Percentiles rank a stretch among this genome's conserved stretches.
phyloP scores from a whole-genome alignment of 768 basidiomycete species.

The Mycena crocata region DNA sequence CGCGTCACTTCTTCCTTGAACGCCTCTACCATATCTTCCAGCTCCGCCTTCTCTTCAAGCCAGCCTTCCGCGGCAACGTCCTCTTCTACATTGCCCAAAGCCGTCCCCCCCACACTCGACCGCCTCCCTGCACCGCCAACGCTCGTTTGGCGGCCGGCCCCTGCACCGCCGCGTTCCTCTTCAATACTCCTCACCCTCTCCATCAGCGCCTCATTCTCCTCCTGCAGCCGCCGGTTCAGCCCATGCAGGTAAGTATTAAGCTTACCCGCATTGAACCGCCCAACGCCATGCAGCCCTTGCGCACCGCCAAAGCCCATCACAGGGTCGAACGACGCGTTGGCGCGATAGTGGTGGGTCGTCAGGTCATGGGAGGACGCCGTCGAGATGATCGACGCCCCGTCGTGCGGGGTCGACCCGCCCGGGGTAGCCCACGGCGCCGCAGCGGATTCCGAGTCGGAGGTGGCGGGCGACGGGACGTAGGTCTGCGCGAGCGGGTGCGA shows the following conservation, averaged over 20 bases:
- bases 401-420: slow-evolving; percentile 52
- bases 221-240: slow-evolving; percentile 83
- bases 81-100: slow-evolving; percentile 72
- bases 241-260: slow-evolving; percentile 89
- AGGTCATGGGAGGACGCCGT: slow-evolving; percentile 91
- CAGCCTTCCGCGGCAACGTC: slow-evolving; percentile 73
- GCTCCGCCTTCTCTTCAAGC: slow-evolving; percentile 76
- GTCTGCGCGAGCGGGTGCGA: slow-evolving; percentile 78
- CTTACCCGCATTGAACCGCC: slow-evolving; percentile 86
- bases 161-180: slow-evolving; percentile 57
- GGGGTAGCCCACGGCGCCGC: slow-evolving; percentile 49
- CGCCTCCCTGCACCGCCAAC: slow-evolving; percentile 56
- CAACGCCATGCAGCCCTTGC: slow-evolving; percentile 68
- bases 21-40: slow-evolving; percentile 63
- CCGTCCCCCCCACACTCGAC: slow-evolving; percentile 62
- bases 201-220: slow-evolving; percentile 82
- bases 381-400: slow-evolving; percentile 79
- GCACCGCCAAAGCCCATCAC: slow-evolving; percentile 79
- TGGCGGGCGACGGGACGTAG: slow-evolving; percentile 53
- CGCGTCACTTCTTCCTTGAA: slow-evolving; percentile 62
- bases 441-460: slow-evolving; percentile 50
- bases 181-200: slow-evolving; percentile 65
- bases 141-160: slow-evolving; percentile 49
- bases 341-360: slow-evolving; percentile 75
- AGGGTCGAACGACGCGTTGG: slow-evolving; percentile 91